Evolutionary conservation across 2,329 filamentous ascomycete species (phyloP).

Genomic region (Septoria linicola): DNA sequence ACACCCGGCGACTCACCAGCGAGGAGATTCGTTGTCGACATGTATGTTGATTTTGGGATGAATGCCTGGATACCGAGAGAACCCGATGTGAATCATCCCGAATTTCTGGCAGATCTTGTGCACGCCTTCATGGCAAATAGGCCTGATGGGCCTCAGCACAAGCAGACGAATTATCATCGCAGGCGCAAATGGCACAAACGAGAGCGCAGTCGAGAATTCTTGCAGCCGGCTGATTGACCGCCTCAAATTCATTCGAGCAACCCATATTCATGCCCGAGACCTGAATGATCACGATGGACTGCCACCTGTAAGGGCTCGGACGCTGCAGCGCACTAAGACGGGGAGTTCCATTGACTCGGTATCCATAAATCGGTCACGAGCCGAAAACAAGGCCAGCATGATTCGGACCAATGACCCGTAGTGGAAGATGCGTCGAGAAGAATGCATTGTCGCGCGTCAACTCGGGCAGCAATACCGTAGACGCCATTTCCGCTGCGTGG

Average conservation of each 20-base stretch:
- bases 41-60: constrained; percentile 24
- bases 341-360: neutral
- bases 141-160: constrained; percentile 15
- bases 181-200: constrained; percentile 24
- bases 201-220: constrained; percentile 18
- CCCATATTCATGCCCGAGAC: too few species aligned
- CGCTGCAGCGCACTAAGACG: neutral
- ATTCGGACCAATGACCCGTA: neutral
- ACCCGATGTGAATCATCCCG: constrained; percentile 20
- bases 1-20: constrained; percentile 20
- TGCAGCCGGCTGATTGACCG: constrained; percentile 7
- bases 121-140: constrained; percentile 19
- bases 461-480: constrained; percentile 16
- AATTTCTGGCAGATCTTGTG: constrained; percentile 26
- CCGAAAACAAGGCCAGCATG: constrained; percentile 2
- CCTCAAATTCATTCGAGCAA: constrained; percentile 1
- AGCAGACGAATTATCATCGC: constrained; percentile 23
- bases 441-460: neutral
- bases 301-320: too few species aligned
- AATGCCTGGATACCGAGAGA: constrained; percentile 30
- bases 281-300: too few species aligned
- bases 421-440: neutral
- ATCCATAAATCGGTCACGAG: neutral
- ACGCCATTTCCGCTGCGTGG: constrained; percentile 7
- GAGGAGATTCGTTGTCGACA: constrained; percentile 24